Base-by-base conservation (phyloP, 441 rosid genomes). In the Pelargonium fulgidum region DNA sequence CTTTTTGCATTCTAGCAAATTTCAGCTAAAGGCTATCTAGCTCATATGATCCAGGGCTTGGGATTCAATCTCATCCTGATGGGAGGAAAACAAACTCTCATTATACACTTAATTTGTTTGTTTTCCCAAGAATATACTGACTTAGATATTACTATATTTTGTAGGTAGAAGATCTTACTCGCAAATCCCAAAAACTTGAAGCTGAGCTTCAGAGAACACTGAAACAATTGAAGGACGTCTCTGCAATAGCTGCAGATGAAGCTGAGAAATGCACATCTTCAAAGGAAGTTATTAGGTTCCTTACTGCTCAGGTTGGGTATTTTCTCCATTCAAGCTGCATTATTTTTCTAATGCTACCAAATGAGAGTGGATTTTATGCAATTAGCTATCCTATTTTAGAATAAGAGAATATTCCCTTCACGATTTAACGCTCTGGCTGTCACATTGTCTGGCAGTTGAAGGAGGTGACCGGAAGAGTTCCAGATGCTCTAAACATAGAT, bases 221-320 rank as follows among this genome's bases (percentile, higher is more conserved):
- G 56, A 88, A 87, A 74, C 96, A 90, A 75, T 83, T 90, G 71
- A 90, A 87, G 78, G 99, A 91, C 76, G 95, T 96, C 20, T 79
- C 84, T 70, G 83, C 92, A 76, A 79, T 91, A 26, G 93, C 96
- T 41, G 93, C 79, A 62, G 98, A 94, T 73, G 97, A 94, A 80
- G 77, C 93, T 45, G 85, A 89, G 62, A 91, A 89, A 85, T 91
- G 97, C 88, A 88, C 88, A 72, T 95, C 96, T 67, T 97, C 97
- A 63, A 90, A 90, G 80, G 99, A 94, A 85, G 99, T 94, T 65
- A 94, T 94, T 84, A 91, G 87, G 84, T 88, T 93, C 7, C 88
- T 93, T 61, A 89, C 97, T 42, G 92, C 91, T 75, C 93, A 91
- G 81, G 96, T 93, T 89, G 86, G 85, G 65, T 69, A 65, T 50